Evolutionary conservation across 2,329 filamentous ascomycete species (phyloP), one percentile per base, ranked within the genome.

Genomic region (Ophiostoma sp.): DNA sequence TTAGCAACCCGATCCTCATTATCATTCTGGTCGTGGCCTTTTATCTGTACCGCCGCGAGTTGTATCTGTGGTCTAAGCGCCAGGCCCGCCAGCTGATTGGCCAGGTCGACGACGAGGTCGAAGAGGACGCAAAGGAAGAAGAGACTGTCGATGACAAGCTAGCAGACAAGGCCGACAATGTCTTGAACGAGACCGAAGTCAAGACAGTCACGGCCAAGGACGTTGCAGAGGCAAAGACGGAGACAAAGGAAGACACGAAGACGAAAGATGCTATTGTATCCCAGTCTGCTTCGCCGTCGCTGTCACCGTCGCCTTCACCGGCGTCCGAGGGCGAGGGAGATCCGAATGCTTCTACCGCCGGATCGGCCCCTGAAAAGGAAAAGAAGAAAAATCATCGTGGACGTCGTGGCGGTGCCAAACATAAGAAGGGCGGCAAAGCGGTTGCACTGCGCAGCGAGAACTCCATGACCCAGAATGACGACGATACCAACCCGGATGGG

Each of bases 331-430:
- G 60, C 12, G 55, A 60, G 55, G 27, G 38, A 62, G 58, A 38
- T 27, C 14, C 18, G 11, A 27, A 5, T 38, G 6, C 58, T 3
- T 7, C 38, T 18, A 11, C 60, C 8, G 6, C 60, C 4, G 7
- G 14, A 40, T 6, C 40, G 12, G 63, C 18, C 14, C 40, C 63
- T 41, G 12, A 78, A 5, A 81, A 80, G 55, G 81, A 79, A 69
- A 88, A 87, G 74, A 89, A 87, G 75, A 91, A 89, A 75, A 83
- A 85, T 0, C 88, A 90, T 68, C 83, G 90, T 68, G 90, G 90
- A 4, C 83, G 86, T n/a, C 84, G 90, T 64, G 90, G 89, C 36
- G 90, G 90, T 2, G 84, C 85, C 18, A 88, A 89, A 75, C 87
- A 89, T 71, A 85, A 85, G 69, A 88, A 85, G 72, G 82, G 67